Evolutionary conservation across 352 stramenopile genomes (phyloP), one percentile per base, ranked within the genome.

Genomic region (Globisporangium splendens): DNA sequence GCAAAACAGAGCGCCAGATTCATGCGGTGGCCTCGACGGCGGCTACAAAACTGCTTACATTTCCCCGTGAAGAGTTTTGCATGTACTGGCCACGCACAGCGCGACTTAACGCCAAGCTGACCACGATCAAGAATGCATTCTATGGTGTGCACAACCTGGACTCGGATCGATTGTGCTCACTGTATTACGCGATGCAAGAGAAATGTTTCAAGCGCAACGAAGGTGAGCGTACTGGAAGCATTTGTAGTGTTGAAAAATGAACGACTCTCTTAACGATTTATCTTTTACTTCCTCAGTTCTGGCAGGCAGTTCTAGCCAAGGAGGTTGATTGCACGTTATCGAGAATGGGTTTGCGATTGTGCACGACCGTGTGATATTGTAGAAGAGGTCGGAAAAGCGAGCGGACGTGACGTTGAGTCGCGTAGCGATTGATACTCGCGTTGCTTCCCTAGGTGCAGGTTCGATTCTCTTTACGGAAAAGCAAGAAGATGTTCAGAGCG

Each of bases 171-270:
- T 18, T 79, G 17, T 81, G 70, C 44, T 73, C 73, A 3, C 54
- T 83, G 1, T 86, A 83, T 46, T 75, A 86, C 50, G 63, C 68
- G 3, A 58, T 62, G 51, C 54, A 63, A 20, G 64, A 79, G 24
- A 50, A 48, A 46, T 47, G 54, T 6, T 86, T 79, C 50, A 63
- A 66, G 21, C 66, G 72, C 1, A 75, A 75, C 17, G 70, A 86
- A 71, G 72, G 75, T 78, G 60, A 18, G 38, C 7, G 14, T 18
- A 28, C 18, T 50, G 5, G 11, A 35, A 13, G 24, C 33, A 15
- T 33, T 47, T 6, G 18, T 46, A 13, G 22, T 8, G 28, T 6
- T 35, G 28, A 35, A 10, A 35, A 10, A 6, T 10, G 24, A 8
- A 3, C 28, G n/a, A n/a, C 28, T 8, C 28, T 44, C 39, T 7